phyloP scores from a whole-genome alignment of 129 eudicot genomes.

The Glebionis coronaria region DNA sequence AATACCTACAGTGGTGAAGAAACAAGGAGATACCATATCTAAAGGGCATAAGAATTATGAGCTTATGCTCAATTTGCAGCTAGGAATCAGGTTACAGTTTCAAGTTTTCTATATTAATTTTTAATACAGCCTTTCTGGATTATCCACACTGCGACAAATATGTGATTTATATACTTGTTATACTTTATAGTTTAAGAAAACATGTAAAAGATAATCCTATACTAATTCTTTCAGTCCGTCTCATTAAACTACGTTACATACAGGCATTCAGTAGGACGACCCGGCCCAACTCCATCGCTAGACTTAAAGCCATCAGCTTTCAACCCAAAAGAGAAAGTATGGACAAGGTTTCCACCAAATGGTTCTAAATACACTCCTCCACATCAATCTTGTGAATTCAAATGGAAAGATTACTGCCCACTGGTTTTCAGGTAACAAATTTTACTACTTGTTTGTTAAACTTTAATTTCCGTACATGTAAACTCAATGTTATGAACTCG shows the following conservation, averaged over 20 bases:
- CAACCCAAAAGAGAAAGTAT: constrained; percentile 72
- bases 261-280: constrained; percentile 93
- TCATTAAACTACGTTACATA: constrained; percentile 4
- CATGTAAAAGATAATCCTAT: not conserved
- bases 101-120: not conserved
- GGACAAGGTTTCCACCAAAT: constrained; percentile 84
- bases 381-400: constrained; percentile 69
- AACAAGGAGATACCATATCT: constrained; percentile 68
- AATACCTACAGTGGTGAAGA: constrained; percentile 51
- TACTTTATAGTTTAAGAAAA: not conserved
- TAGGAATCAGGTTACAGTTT: constrained; percentile 66
- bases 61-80: constrained; percentile 78
- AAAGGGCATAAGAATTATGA: constrained; percentile 85
- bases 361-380: constrained; percentile 88
- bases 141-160: too few species aligned
- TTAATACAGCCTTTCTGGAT: not conserved
- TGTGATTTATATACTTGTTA: not conserved
- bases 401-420: constrained; percentile 89
- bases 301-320: constrained; percentile 79
- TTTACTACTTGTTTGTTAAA: not conserved
- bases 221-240: not conserved
- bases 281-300: constrained; percentile 70
- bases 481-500: constrained; percentile 8
- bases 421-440: constrained; percentile 71
- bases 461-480: not conserved